A percentile compares a stretch with the other conserved stretches of the same genome.
These are phyloP conservation scores for Beta lomatogona DNA, from an alignment of 179 eudicot genomes.

Conservation along the genomic window DNA sequence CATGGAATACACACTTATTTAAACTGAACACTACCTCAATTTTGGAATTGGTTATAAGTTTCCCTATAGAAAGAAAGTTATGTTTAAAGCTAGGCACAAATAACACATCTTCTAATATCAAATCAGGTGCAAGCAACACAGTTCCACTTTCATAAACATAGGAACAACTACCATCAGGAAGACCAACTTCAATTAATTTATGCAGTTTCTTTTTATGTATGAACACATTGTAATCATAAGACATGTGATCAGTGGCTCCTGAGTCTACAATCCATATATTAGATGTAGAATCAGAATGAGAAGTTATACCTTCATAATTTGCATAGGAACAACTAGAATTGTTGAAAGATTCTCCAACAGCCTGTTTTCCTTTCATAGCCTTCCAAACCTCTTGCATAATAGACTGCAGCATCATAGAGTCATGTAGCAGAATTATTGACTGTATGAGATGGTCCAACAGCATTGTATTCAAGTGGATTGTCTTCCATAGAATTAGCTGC, in stretches of 20 bases:
- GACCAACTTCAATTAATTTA: background rate
- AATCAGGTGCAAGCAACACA: too few species aligned
- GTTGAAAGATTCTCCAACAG: too few species aligned
- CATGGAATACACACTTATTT: background rate
- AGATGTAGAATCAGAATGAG: background rate
- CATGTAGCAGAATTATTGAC: too few species aligned
- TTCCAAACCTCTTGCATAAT: too few species aligned
- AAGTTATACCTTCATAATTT: background rate
- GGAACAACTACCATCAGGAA: background rate
- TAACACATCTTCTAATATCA: background rate
- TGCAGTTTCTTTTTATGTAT: background rate
- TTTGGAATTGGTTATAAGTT: background rate
- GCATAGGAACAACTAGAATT: too few species aligned
- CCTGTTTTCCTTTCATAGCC: too few species aligned
- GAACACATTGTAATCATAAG: background rate
- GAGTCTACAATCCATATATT: background rate
- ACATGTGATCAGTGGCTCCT: background rate
- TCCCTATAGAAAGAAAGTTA: background rate
- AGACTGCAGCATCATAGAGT: too few species aligned
- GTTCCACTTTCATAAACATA: background rate
- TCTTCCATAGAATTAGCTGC: too few species aligned
- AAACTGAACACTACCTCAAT: background rate
- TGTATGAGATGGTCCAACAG: accelerated
- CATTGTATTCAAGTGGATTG: too few species aligned
- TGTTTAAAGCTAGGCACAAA: background rate